Evolutionary conservation across 176 grass and related monocot species (phyloP), one percentile per base, ranked within the genome.

Genomic region (Aegilops bicornis): DNA sequence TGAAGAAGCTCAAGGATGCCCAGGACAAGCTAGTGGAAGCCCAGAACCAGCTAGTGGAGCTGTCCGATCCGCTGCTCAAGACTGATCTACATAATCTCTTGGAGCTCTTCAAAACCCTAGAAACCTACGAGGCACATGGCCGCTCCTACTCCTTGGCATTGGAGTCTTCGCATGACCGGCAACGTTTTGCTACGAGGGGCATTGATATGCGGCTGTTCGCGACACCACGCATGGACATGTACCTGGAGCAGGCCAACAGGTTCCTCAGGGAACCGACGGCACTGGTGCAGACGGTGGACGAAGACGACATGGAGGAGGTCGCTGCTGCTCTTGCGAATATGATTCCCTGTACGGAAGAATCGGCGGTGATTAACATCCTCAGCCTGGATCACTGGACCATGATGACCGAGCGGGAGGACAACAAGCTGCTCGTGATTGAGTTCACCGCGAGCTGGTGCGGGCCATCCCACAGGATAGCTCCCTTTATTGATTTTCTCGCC

Each of bases 381-480:
- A 74, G 68, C 81, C 19, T 72, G 9, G 35, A 85, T 1, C 77
- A 85, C 43, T 91, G 90, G 90, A 24, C 16, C 47, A 85, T 20
- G 9, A 70, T 65, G 67, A 66, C 82, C 45, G 37, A 91, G 23
- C 39, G 1, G 4, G 50, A 54, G 50, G 50, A 69, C 10, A 82
- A 69, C 17, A 91, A 85, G 86, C 90, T 91, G 77, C 69, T 88
- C 14, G 89, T 87, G 48, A 2, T 91, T 80, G 30, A 87, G 1
- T 91, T 87, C 59, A 60, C 66, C 30, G 73, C 74, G 13, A 10
- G 1, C 20, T 78, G 73, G 71, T 91, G 84, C 15, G 0, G 1
- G 7, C 3, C 84, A n/a, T 90, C 84, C 52, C 63, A 31, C 32
- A 45, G 5, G 19, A 91, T 91, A 7, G 33, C 6, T 52, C 89